Conservation (phyloP, 495 filamentous ascomycete genomes). For the Annulohypoxylon stygium region DNA sequence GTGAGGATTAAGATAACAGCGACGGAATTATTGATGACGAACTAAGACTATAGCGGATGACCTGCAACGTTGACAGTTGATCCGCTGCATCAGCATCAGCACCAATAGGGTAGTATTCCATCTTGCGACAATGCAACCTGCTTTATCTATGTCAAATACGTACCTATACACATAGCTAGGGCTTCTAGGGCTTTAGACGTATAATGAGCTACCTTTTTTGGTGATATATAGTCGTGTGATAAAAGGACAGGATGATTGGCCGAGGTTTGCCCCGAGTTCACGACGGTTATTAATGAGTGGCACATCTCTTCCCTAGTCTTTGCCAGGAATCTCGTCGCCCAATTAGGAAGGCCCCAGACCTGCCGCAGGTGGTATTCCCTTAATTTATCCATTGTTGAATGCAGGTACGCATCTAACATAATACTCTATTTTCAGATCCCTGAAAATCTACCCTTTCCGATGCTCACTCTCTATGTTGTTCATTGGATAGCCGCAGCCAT, state of each 20-base stretch:
- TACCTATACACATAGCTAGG: not conserved
- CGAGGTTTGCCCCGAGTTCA: not conserved
- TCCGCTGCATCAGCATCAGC: constrained; percentile 28
- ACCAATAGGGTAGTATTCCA: constrained; percentile 36
- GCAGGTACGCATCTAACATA: constrained; percentile 9
- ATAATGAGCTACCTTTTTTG: constrained; percentile 36
- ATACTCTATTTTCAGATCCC: constrained; percentile 5
- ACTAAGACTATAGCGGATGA: constrained; percentile 27
- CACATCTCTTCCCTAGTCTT: not conserved
- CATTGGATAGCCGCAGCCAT: not conserved
- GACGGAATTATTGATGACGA: constrained; percentile 16
- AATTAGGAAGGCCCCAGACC: constrained; percentile 13
- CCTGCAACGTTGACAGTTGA: constrained; percentile 38
- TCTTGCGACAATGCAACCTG: constrained; percentile 25
- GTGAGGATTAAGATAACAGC: constrained; percentile 14
- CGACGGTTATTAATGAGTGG: not conserved
- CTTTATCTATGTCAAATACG: constrained; percentile 16
- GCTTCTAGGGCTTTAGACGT: not conserved
- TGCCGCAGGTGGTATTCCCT: not conserved
- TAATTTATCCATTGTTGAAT: not conserved
- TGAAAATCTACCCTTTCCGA: not conserved
- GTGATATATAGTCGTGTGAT: constrained; percentile 15
- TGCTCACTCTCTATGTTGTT: not conserved
- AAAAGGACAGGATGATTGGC: constrained; percentile 2
- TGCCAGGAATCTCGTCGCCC: not conserved